Percentiles rank a stretch among this genome's conserved stretches.
phyloP scores from a whole-genome alignment of 208 protist species.

The Entamoeba histolytica region DNA sequence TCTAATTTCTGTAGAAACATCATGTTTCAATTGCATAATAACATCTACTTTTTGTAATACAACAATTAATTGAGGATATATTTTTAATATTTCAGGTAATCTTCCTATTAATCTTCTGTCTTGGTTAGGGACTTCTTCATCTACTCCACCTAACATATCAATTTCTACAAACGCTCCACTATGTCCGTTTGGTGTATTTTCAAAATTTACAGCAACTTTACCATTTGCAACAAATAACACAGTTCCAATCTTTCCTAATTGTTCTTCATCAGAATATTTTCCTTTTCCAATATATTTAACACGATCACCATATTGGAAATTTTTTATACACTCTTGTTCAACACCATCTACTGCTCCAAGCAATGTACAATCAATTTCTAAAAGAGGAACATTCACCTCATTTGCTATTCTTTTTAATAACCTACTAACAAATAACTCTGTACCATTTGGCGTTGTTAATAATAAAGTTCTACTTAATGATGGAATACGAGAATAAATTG shows the following conservation, averaged over 20 bases:
- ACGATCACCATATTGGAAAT: background rate
- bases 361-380: background rate
- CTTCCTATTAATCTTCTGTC: background rate
- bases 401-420: background rate
- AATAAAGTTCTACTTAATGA: background rate
- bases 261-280: background rate
- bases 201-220: background rate
- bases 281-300: background rate
- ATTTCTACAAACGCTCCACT: background rate
- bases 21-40: background rate
- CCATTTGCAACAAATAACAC: background rate
- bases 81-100: background rate
- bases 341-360: background rate
- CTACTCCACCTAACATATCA: background rate
- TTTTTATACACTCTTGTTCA: background rate
- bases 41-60: background rate
- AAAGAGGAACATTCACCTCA: background rate
- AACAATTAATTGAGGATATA: background rate
- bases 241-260: background rate
- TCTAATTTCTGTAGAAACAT: background rate
- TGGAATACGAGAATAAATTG: background rate
- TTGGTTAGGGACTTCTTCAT: background rate
- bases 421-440: background rate
- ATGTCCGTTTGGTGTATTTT: background rate
- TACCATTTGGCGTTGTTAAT: background rate